A percentile compares a stretch with the other conserved stretches of the same genome.
Conservation (phyloP, 352 stramenopile genomes). For the Phytophthora colocasiae region DNA sequence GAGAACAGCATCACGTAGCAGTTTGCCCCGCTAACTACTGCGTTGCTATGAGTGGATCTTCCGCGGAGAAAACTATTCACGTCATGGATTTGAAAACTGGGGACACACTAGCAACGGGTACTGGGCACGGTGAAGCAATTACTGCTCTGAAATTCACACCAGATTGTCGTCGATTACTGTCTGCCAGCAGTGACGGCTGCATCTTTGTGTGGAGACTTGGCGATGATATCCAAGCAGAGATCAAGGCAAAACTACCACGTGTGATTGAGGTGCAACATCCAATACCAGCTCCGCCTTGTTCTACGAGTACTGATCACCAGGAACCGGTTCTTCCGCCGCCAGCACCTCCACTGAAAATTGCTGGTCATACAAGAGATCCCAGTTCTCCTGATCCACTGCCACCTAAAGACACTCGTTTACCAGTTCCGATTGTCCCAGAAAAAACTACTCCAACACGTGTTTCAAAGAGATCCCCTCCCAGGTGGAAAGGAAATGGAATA, state of each 20-base stretch:
- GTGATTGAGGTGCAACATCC: conserved; percentile 39
- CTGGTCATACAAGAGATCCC: not conserved
- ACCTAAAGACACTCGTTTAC: not conserved
- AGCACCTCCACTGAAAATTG: conserved; percentile 32
- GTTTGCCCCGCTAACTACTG: conserved; percentile 73
- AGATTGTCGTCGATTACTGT: conserved; percentile 88
- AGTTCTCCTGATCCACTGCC: not conserved
- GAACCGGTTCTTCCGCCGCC: conserved; percentile 33
- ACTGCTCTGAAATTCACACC: conserved; percentile 87
- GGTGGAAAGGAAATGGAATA: conserved; percentile 61
- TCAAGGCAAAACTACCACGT: conserved; percentile 62
- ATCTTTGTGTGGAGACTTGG: conserved; percentile 90
- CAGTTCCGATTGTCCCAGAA: not conserved
- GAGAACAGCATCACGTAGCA: conserved; percentile 76
- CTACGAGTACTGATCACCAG: conserved; percentile 2
- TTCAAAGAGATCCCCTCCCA: conserved; percentile 29
- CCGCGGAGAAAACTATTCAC: conserved; percentile 88
- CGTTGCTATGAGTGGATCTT: conserved; percentile 82
- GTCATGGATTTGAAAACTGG: conserved; percentile 85
- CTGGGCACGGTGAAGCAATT: conserved; percentile 86
- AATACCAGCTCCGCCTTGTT: conserved; percentile 38
- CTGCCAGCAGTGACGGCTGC: conserved; percentile 82
- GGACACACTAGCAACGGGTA: conserved; percentile 76
- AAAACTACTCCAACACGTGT: conserved; percentile 9
- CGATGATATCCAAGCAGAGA: conserved; percentile 73